Percentiles rank a stretch among this genome's conserved stretches.
phyloP scores from a whole-genome alignment of 2,329 filamentous ascomycete species.

The Xylogone sp. region DNA sequence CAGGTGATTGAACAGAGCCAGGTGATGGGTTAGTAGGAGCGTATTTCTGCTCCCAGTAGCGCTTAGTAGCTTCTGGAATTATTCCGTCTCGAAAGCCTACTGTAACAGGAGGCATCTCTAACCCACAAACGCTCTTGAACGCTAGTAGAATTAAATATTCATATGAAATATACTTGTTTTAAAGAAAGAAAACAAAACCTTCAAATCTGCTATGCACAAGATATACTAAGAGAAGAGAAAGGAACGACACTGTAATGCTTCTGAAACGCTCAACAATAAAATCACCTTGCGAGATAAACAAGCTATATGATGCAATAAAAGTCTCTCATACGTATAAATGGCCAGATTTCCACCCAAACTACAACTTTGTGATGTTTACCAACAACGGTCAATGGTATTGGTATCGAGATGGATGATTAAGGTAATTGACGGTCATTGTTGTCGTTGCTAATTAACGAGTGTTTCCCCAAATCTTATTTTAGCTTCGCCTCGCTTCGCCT shows the following conservation, averaged over 20 bases:
- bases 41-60: neutral
- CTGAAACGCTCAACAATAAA: neutral
- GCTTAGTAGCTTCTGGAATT: neutral
- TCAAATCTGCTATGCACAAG: neutral
- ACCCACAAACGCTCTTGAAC: neutral
- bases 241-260: neutral
- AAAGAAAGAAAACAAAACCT: neutral
- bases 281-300: no score
- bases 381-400: neutral
- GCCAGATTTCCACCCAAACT: no score
- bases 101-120: neutral
- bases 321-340: no score
- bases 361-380: no score
- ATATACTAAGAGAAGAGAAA: neutral
- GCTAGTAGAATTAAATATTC: no score
- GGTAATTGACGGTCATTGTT: neutral
- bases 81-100: neutral
- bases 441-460: neutral
- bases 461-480: neutral
- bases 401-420: neutral
- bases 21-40: neutral
- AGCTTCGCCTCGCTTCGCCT: neutral
- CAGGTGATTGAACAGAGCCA: neutral
- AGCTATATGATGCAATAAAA: no score
- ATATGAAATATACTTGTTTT: neutral